phyloP scores from a whole-genome alignment of 2,329 filamentous ascomycete species.

The Xylariales sp. region DNA sequence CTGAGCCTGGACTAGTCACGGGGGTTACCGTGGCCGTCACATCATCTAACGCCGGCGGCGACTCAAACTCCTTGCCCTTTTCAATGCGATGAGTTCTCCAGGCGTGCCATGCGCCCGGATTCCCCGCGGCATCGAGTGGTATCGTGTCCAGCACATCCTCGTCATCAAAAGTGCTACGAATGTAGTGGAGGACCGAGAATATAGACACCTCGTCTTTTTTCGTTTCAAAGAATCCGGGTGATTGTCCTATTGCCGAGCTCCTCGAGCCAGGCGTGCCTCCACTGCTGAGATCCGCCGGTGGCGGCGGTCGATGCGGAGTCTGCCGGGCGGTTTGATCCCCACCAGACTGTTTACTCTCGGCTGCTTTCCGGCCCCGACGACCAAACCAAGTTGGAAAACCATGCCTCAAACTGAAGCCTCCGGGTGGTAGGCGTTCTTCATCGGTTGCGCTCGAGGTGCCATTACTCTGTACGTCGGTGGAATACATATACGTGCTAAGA shows the following conservation, averaged over 20 bases:
- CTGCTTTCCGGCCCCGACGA: conserved; percentile 57
- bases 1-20: conserved; percentile 36
- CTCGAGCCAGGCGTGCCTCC: conserved; percentile 45
- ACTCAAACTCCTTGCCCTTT: conserved; percentile 55
- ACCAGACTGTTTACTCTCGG: conserved; percentile 56
- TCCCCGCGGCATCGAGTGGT: conserved; percentile 84
- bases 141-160: conserved; percentile 81
- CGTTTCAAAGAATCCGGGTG: conserved; percentile 56
- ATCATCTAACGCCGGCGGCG: conserved; percentile 20
- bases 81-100: conserved; percentile 79
- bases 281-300: conserved; percentile 43
- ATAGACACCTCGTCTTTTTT: conserved; percentile 62
- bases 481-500: conserved; percentile 93
- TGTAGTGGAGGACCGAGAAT: conserved; percentile 80
- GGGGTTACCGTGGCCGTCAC: conserved; percentile 41
- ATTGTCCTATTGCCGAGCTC: conserved; percentile 44
- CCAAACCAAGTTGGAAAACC: conserved; percentile 93
- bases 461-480: conserved; percentile 78
- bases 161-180: conserved; percentile 84
- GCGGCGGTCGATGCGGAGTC: conserved; percentile 49
- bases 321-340: conserved; percentile 51
- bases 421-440: conserved; percentile 84
- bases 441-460: conserved; percentile 87
- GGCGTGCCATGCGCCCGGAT: conserved; percentile 92
- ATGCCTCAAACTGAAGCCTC: conserved; percentile 89